Evolutionary conservation across 176 grass and related monocot genomes (phyloP), one percentile per base, ranked within the genome.

Genomic region (Cocos nucifera): DNA sequence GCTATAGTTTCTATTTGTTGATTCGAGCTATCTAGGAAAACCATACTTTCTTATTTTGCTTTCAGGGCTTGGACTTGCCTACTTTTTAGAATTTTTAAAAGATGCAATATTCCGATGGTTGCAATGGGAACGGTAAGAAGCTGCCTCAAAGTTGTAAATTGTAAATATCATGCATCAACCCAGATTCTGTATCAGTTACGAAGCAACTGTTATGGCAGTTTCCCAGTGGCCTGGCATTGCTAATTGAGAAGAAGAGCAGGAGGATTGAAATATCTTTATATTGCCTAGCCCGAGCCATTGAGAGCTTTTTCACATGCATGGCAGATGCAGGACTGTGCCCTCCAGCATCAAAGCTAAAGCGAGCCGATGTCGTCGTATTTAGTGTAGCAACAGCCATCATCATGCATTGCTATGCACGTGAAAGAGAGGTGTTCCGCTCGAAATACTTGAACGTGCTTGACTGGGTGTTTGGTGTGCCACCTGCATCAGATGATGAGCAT

Each of bases 381-480:
- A 98, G 88, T 69, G 73, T 98, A 24, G 84, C 94, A 56, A 93
- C 88, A 1, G 83, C 93, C 4, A 80, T 98, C 62, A 98, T 98
- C 39, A 93, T 98, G 94, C 88, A 98, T 18, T 98, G 88, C 56
- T 89, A 98, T 72, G 94, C 88, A 0, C 82, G 89, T 57, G 94
- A 98, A 78, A 83, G 94, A 57, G 94, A 98, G 54, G 94, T 93
- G 28, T 98, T 98, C 62, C 73, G 84, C 54, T 88, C 87, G 30
- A 98, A 98, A 77, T 98, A 92, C 63, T 62, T 98, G 76, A 98
- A 98, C 70, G 93, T 98, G 63, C 82, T 98, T 22, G 93, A 98
- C 75, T 98, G 93, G 93, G 93, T 98, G 50, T 98, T 98, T 57
- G 93, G 93, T 4, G 70, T 98, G 64, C 93, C 87, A 6, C 70